Evolutionary conservation across 148 eudicot species (phyloP).

Genomic region (Selenicereus undatus): DNA sequence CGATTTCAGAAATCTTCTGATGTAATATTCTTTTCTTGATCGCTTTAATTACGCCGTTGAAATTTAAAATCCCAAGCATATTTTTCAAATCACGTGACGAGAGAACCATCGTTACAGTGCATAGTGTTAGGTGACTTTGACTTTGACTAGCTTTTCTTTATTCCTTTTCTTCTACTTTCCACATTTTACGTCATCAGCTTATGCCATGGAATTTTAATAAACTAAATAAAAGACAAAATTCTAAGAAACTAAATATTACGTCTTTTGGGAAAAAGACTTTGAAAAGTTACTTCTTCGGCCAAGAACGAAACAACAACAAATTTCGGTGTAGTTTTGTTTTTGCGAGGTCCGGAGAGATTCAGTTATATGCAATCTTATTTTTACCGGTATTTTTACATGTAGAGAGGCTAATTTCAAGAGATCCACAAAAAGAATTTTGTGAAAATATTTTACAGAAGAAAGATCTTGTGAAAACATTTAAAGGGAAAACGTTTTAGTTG

Average conservation of each 20-base stretch:
- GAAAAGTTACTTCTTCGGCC: background rate
- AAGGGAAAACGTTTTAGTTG: too few relatives aligned
- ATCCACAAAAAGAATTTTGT: too few relatives aligned
- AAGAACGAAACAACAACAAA: too few relatives aligned
- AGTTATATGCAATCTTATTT: too few relatives aligned
- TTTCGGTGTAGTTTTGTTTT: too few relatives aligned
- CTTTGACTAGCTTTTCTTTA: background rate
- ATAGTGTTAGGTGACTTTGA: background rate
- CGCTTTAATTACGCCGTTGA: too few relatives aligned
- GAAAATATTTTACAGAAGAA: too few relatives aligned
- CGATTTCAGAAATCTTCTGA: background rate
- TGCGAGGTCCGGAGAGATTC: too few relatives aligned
- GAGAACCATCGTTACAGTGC: background rate
- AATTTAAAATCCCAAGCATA: background rate
- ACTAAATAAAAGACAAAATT: background rate
- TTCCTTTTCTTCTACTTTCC: background rate
- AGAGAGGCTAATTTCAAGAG: too few relatives aligned
- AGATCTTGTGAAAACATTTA: too few relatives aligned
- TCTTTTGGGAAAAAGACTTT: background rate
- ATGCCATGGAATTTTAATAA: background rate
- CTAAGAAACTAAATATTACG: background rate
- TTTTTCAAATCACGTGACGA: background rate
- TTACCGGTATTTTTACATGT: too few relatives aligned
- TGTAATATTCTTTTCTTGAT: too few relatives aligned
- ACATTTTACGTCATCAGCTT: background rate